A percentile compares a stretch with the other conserved stretches of the same genome.
phyloP scores from a whole-genome alignment of 106 monocot species.

The Apostasia shenzhenica region DNA sequence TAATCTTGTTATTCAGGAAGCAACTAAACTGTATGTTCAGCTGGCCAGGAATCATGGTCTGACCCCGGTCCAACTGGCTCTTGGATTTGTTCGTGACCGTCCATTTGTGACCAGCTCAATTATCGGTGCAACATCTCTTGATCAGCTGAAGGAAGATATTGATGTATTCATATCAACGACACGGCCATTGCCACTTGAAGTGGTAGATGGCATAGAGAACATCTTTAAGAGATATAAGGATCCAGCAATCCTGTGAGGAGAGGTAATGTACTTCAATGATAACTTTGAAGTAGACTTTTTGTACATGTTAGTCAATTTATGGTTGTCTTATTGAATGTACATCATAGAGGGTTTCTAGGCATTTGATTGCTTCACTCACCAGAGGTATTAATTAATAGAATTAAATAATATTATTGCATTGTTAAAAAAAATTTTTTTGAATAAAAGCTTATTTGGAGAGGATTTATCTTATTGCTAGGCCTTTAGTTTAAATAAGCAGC shows the following conservation, averaged over 20 bases:
- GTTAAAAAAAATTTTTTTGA: no score
- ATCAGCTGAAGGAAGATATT: slow-evolving; percentile 86
- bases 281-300: not conserved
- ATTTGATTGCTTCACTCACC: no score
- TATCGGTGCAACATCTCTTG: slow-evolving; percentile 80
- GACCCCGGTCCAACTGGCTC: slow-evolving; percentile 79
- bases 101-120: slow-evolving; percentile 75
- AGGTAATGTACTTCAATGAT: not conserved
- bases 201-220: slow-evolving; percentile 46
- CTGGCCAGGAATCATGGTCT: slow-evolving; percentile 66
- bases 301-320: no score
- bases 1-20: slow-evolving; percentile 45
- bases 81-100: slow-evolving; percentile 79
- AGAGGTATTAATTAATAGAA: no score
- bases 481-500: no score
- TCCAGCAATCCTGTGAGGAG: slow-evolving; percentile 43
- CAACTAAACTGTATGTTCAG: slow-evolving; percentile 51
- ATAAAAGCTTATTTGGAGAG: no score
- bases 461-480: no score
- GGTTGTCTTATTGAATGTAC: no score
- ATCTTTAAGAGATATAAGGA: slow-evolving; percentile 85
- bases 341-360: no score
- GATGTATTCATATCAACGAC: slow-evolving; percentile 53
- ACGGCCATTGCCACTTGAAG: slow-evolving; percentile 61
- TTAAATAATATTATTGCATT: no score